Conservation (phyloP, 768 basidiomycete species). For the Scleroderma citrinum region DNA sequence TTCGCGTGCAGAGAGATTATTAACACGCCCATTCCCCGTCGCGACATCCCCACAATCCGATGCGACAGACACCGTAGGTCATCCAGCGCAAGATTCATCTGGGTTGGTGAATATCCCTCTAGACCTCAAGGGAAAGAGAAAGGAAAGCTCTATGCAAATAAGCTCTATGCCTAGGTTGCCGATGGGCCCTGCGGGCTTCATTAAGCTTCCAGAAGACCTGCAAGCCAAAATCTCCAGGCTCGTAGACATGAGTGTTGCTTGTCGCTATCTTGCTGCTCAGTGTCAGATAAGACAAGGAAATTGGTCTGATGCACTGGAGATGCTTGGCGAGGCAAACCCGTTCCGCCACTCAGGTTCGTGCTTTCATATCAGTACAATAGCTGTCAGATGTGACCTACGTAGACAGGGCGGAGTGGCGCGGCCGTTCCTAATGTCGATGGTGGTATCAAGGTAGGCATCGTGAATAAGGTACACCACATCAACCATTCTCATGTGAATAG, state of each 20-base stretch:
- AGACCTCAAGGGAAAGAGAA: constrained; percentile 55
- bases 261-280: constrained; percentile 94
- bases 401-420: constrained; percentile 55
- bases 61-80: constrained; percentile 20
- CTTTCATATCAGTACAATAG: background rate
- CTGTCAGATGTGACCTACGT: constrained; percentile 5
- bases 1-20: constrained; percentile 84
- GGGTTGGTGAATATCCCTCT: constrained; percentile 38
- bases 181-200: constrained; percentile 64
- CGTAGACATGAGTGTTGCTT: constrained; percentile 92
- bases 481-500: constrained; percentile 33
- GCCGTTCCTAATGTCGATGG: constrained; percentile 81
- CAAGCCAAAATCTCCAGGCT: constrained; percentile 67
- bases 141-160: constrained; percentile 40
- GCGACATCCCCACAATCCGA: constrained; percentile 34
- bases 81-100: constrained; percentile 16
- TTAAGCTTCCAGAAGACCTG: constrained; percentile 60
- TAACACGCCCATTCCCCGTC: constrained; percentile 79
- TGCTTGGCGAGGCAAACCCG: constrained; percentile 90
- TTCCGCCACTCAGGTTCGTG: constrained; percentile 63
- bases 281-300: constrained; percentile 90
- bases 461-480: background rate
- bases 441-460: constrained; percentile 76
- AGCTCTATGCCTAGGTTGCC: constrained; percentile 51
- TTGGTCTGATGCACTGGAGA: constrained; percentile 86